Base-by-base conservation (phyloP, 2,329 filamentous ascomycete genomes). In the Pseudogymnoascus sp. region DNA sequence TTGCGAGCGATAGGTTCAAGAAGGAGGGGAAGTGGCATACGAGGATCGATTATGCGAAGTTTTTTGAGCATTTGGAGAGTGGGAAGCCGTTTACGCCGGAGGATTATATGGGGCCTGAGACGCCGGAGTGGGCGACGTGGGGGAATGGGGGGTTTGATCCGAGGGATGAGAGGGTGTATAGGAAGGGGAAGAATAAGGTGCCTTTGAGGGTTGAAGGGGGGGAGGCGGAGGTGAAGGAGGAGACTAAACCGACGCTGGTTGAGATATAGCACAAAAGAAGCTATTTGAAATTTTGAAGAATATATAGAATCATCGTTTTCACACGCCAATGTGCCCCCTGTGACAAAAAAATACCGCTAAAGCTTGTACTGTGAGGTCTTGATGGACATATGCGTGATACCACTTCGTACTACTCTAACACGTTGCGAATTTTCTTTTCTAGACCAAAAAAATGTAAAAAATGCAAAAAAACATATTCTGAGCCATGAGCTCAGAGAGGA, bases 81-180 rank as follows among this genome's bases (percentile, higher is more conserved):
- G 84, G 66, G 79, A 81, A 14, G 75, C 79, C 5, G 84, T 97
- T 96, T 80, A 81, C 79, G 7, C 92, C 93, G 0, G 91, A 96
- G 77, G 93, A 97, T 73, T 97, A 97, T 76, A 90, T 96, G 80
- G 90, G 87, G 3, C 81, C 81, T 42, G 83, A 89, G 68, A 97
- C 92, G 39, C 90, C 92, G 0, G 91, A 96, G 73, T 97, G 93
- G 95, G 93, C 93, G 8, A 85, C 88, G 16, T 97, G 92, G 91
- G 95, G 93, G 0, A 90, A 93, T 68, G 93, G 93, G 1, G 95
- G 93, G 0, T 97, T 97, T 74, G 91, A 97, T 77, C 93, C 93
- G 0, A 82, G 90, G 60, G 95, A 97, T 76, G 85, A 89, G 74
- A 83, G 93, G 67, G 92, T 97, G 7, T 90, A 93, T 75, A 84